Evolutionary conservation across 768 basidiomycete genomes (phyloP), one percentile per base, ranked within the genome.

Genomic region (Kwoniella pini): DNA sequence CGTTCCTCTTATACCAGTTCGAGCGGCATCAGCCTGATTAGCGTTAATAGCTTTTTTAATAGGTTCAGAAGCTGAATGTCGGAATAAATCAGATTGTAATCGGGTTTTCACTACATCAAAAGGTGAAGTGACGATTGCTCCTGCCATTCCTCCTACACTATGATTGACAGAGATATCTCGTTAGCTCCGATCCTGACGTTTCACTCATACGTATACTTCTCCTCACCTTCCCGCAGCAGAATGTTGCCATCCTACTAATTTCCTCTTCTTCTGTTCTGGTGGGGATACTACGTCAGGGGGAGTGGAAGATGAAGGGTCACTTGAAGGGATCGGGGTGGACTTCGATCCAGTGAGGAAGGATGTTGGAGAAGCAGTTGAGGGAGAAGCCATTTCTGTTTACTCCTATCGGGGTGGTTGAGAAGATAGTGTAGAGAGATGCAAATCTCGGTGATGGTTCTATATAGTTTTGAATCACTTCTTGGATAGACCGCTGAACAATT

Each of bases 71-170:
- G 44, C 57, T 9, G 33, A 48, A 38, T 70, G 60, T 53, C 80
- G 79, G 74, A 93, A 96, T 21, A 97, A 81, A 79, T 87, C 87
- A 1, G 92, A 95, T 80, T 99, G 96, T 6, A 98, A 82, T 3
- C 96, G 88, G 42, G 96, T 99, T 81, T 97, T 98, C 64, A 98
- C 93, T 30, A 99, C 92, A 79, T 99, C 96, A 70, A 99, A 95
- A 0, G 96, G 95, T 43, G 91, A 92, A 0, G 96, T 99, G 2
- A 97, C 87, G 60, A 96, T 88, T 17, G 93, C 93, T 31, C 95
- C 96, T 72, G 91, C 91, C 93, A 98, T 95, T 39, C 94, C 96
- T 24, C 95, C 96, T 17, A 97, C 81, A 21, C 95, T 97, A 42
- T 11, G 7, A 2, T 12, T 17, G 3, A 2, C 28, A 24, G 39